phyloP scores from a whole-genome alignment of 2,329 filamentous ascomycete species.

The Dothistroma septosporum region DNA sequence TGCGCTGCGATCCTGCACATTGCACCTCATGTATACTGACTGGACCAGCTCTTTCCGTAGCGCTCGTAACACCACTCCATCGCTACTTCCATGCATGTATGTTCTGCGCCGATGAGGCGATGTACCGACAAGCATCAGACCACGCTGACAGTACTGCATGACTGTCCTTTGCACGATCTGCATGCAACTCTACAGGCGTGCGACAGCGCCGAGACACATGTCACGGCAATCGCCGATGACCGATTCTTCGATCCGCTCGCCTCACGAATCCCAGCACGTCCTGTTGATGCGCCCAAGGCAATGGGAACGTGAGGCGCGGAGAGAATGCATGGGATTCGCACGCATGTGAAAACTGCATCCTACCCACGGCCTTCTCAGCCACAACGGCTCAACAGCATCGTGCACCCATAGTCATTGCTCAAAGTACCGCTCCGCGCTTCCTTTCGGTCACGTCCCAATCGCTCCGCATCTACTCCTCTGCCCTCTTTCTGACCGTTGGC shows the following conservation, averaged over 20 bases:
- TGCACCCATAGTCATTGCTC: no score
- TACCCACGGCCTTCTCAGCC: no score
- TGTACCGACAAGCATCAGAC: no score
- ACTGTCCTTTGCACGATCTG: background rate
- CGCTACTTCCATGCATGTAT: no score
- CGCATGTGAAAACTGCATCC: background rate
- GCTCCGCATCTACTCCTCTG: slow-evolving; percentile 4
- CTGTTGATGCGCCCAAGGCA: background rate
- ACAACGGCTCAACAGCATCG: no score
- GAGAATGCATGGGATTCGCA: background rate
- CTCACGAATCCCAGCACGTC: background rate
- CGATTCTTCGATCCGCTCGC: background rate
- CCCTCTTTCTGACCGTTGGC: slow-evolving; percentile 53
- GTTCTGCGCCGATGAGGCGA: no score
- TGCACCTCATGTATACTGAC: no score
- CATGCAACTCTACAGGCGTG: background rate
- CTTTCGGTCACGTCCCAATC: background rate
- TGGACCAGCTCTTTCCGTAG: no score
- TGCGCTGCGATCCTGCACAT: no score
- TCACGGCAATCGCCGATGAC: background rate
- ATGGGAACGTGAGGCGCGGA: background rate
- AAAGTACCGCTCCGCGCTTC: no score
- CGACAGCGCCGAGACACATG: background rate
- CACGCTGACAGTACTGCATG: background rate
- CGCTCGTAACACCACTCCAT: no score